phyloP scores from a whole-genome alignment of 306 rosid genomes.

The Ceratonia siliqua region DNA sequence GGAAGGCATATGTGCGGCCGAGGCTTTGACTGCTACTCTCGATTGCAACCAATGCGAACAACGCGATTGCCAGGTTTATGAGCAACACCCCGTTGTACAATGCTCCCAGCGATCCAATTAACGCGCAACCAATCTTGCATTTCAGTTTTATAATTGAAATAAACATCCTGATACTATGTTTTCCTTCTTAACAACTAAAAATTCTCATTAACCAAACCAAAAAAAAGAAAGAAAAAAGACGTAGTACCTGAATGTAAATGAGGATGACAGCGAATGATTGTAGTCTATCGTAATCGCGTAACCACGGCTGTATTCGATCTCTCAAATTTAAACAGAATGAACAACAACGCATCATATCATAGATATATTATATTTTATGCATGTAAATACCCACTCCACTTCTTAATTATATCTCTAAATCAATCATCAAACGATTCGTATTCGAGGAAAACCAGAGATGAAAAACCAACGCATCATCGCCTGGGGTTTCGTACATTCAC shows the following conservation, averaged over 20 bases:
- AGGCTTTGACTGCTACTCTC: constrained; percentile 97
- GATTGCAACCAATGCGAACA: constrained; percentile 92
- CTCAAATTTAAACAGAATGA: constrained; percentile 46
- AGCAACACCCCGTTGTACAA: constrained; percentile 81
- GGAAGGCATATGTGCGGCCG: constrained; percentile 93
- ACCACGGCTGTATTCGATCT: constrained; percentile 78
- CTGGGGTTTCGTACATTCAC: constrained; percentile 1
- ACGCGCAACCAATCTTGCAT: constrained; percentile 79
- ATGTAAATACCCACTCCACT: constrained; percentile 1
- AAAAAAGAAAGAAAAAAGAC: not conserved
- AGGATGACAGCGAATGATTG: constrained; percentile 78
- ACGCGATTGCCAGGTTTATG: constrained; percentile 70
- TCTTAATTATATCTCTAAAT: not conserved
- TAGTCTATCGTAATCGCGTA: constrained; percentile 89
- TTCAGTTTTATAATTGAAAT: not conserved
- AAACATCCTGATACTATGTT: not conserved
- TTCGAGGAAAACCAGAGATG: not conserved
- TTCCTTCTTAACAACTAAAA: not conserved
- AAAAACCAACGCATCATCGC: constrained; percentile 14
- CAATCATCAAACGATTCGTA: not conserved
- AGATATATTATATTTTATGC: not conserved
- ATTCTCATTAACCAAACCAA: not conserved
- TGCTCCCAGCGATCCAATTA: constrained; percentile 92
- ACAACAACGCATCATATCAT: constrained; percentile 74
- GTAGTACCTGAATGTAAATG: constrained; percentile 79